These are phyloP conservation scores for Serpula lacrymans DNA, from an alignment of 768 basidiomycete species.

Conservation along the genomic window DNA sequence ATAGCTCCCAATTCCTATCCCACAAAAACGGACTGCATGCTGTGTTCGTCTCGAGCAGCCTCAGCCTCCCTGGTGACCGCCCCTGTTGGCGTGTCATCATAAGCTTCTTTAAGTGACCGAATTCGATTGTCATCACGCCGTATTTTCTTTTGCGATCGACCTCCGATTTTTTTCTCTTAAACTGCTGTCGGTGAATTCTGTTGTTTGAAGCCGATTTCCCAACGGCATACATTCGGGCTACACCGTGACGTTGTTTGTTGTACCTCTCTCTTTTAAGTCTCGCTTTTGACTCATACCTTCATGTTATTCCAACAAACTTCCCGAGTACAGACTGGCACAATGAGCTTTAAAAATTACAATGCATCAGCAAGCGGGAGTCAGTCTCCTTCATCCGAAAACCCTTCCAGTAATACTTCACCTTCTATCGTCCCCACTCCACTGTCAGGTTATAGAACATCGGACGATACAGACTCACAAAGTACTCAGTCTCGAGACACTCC, in stretches of 20 bases:
- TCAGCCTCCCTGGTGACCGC: conserved; percentile 23
- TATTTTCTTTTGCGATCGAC: conserved; percentile 23
- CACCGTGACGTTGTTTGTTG: conserved; percentile 22
- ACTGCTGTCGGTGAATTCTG: conserved; percentile 24
- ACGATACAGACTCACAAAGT: conserved; percentile 27
- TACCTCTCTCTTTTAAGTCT: conserved; percentile 18
- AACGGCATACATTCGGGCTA: conserved; percentile 15
- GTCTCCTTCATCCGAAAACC: conserved; percentile 44
- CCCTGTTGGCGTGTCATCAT: conserved; percentile 8
- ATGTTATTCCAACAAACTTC: too few relatives aligned
- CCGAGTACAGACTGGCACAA: conserved; percentile 21
- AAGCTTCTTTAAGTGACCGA: conserved; percentile 28
- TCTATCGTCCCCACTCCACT: conserved; percentile 35
- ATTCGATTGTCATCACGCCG: conserved; percentile 25
- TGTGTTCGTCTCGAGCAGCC: conserved; percentile 29
- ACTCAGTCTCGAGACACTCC: conserved; percentile 38
- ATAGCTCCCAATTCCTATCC: conserved; percentile 27
- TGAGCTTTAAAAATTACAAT: conserved; percentile 50
- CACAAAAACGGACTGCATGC: conserved; percentile 29
- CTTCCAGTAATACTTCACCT: conserved; percentile 44
- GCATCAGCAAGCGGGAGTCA: conserved; percentile 45
- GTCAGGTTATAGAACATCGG: conserved; percentile 32
- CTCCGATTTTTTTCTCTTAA: conserved; percentile 19
- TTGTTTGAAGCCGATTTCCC: conserved; percentile 22
- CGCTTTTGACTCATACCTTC: conserved; percentile 20